Percentiles rank a stretch among this genome's conserved stretches.
Conservation (phyloP, 2,329 filamentous ascomycete species). For the Verticillium dahliae region DNA sequence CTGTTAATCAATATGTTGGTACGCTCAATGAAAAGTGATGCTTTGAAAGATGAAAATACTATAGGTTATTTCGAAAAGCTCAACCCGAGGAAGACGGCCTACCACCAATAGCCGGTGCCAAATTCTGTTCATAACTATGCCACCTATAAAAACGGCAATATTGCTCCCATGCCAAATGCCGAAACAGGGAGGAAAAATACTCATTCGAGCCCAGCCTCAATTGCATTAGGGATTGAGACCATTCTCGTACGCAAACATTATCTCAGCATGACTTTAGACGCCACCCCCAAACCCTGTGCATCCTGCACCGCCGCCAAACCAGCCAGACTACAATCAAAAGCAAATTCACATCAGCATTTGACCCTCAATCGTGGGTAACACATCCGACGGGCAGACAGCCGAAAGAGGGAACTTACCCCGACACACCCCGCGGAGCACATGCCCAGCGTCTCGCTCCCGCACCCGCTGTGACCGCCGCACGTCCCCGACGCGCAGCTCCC, state of each 20-base stretch:
- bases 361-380: not conserved
- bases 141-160: too few relatives aligned
- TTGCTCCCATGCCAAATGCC: too few relatives aligned
- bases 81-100: too few relatives aligned
- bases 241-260: not conserved
- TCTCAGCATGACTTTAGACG: not conserved
- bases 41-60: too few relatives aligned
- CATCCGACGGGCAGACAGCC: not conserved
- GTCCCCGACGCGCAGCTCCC: slow-evolving; percentile 9
- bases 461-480: slow-evolving; percentile 7
- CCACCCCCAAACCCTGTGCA: slow-evolving; percentile 1
- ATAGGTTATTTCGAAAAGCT: too few relatives aligned
- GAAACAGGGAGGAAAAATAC: too few relatives aligned
- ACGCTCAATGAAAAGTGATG: too few relatives aligned
- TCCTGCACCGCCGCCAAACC: slow-evolving; percentile 8
- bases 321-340: slow-evolving; percentile 1
- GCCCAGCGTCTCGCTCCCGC: slow-evolving; percentile 7
- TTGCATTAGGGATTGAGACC: not conserved
- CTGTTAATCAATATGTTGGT: not conserved
- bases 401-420: slow-evolving; percentile 6
- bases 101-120: too few relatives aligned
- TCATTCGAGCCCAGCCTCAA: not conserved
- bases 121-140: too few relatives aligned
- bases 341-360: not conserved
- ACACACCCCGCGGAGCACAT: slow-evolving; percentile 8